phyloP scores from a whole-genome alignment of 2,329 filamentous ascomycete genomes.

The Hortaea werneckii region DNA sequence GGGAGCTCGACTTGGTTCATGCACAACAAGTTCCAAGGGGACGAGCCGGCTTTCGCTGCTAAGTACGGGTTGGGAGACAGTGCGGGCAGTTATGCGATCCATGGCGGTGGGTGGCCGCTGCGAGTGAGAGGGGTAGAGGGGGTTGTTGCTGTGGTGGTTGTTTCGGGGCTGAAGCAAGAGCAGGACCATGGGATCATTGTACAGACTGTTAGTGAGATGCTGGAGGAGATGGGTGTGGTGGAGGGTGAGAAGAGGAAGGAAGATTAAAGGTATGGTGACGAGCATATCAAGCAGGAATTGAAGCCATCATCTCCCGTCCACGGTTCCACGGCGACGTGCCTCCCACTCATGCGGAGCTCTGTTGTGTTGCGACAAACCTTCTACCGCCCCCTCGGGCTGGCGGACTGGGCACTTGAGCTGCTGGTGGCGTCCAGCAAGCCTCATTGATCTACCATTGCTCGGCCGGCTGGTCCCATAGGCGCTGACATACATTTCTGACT shows the following conservation, averaged over 20 bases:
- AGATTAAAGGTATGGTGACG: slow-evolving; percentile 15
- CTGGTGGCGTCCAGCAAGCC: too few relatives aligned
- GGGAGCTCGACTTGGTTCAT: slow-evolving; percentile 62
- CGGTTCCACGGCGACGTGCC: too few relatives aligned
- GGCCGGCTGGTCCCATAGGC: too few relatives aligned
- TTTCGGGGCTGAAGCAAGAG: slow-evolving; percentile 65
- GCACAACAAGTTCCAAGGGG: slow-evolving; percentile 54
- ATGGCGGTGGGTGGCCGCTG: slow-evolving; percentile 67
- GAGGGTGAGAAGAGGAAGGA: slow-evolving; percentile 28
- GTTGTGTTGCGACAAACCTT: too few relatives aligned
- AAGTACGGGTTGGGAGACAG: slow-evolving; percentile 52
- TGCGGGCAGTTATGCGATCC: slow-evolving; percentile 57
- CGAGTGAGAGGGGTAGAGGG: slow-evolving; percentile 65
- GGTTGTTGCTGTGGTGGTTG: slow-evolving; percentile 62
- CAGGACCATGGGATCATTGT: slow-evolving; percentile 69
- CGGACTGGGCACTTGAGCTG: too few relatives aligned
- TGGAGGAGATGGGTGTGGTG: slow-evolving; percentile 26
- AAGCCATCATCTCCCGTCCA: too few relatives aligned
- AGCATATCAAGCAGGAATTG: too few relatives aligned
- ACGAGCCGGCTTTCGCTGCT: slow-evolving; percentile 54
- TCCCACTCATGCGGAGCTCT: too few relatives aligned
- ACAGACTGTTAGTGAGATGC: slow-evolving; percentile 52
- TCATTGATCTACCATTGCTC: too few relatives aligned
- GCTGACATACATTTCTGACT: too few relatives aligned
- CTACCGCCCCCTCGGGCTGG: too few relatives aligned